phyloP scores from a whole-genome alignment of 345 rosid genomes.

The Populus deltoides region DNA sequence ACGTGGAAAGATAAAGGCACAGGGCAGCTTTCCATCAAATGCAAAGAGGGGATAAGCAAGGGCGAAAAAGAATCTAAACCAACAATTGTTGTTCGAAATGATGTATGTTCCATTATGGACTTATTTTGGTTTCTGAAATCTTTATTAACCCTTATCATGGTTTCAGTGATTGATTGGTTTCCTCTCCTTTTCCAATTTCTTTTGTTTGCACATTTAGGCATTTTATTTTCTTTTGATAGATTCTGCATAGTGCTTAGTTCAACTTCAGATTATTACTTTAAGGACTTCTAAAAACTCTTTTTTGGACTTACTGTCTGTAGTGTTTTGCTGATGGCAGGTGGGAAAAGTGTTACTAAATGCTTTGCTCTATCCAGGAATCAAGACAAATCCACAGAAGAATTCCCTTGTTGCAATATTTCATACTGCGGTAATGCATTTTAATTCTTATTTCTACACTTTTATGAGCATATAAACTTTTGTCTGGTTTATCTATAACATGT shows the following conservation, averaged over 20 bases:
- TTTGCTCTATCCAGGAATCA: constrained; percentile 78
- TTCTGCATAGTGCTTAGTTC: background rate
- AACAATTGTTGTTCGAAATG: constrained; percentile 75
- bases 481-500: background rate
- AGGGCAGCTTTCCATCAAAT: constrained; percentile 84
- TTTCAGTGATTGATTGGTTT: background rate
- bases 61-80: constrained; percentile 90
- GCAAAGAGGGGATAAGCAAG: constrained; percentile 78
- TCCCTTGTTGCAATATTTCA: constrained; percentile 90
- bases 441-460: background rate
- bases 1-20: constrained; percentile 96
- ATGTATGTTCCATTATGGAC: constrained; percentile 44
- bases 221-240: background rate
- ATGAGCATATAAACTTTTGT: background rate
- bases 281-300: background rate
- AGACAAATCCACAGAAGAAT: constrained; percentile 71
- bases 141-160: background rate
- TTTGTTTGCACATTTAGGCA: background rate
- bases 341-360: constrained; percentile 90
- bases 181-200: background rate
- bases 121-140: background rate
- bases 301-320: constrained; percentile 6
- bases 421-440: constrained; percentile 54
- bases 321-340: constrained; percentile 45
- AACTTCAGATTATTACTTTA: background rate